Base-by-base conservation (phyloP, 768 basidiomycete species). In the Macrolepiota fuliginosa region DNA sequence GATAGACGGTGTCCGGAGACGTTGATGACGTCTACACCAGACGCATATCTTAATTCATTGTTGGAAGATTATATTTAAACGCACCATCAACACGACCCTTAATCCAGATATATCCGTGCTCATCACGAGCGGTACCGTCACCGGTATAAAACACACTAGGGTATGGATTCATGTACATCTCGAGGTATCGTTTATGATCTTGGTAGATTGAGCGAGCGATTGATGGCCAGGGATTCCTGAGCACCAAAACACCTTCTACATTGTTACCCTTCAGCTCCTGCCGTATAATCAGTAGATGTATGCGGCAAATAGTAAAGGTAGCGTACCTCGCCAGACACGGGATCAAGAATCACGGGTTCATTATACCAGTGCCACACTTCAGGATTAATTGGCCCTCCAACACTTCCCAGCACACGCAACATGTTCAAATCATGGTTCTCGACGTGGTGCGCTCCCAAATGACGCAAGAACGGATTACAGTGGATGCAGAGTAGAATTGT, bases 301-400 rank as follows among this genome's bases (percentile, higher is more conserved):
- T 11, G 4, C 47, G 46, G 22, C 54, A 32, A 45, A 60, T 9
- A 15, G 45, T 15, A 46, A 54, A 25, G n/a, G 15, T 9, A 27
- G 67, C 77, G 55, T 60, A 81, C 84, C 77, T 87, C n/a, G n/a
- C n/a, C n/a, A n/a, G n/a, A n/a, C 15, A 84, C 92, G 32, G 94
- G 82, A 69, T 94, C 88, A 63, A 95, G 70, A 97, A 96, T 90
- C 98, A 98, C 15, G 97, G 97, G 86, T 69, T 97, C 94, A 73
- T 96, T 94, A 77, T 96, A 97, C 96, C 96, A 98, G 68, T 96
- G 85, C 96, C 97, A 98, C 11, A 96, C 96, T 73, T 98, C 96
- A 25, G 96, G 95, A 75, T 98, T 98, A 80, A 99, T 98, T 0
- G 96, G 97, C 77, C 98, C 97, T 58, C 96, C 97, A 49, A 98